Evolutionary conservation across 2,329 filamentous ascomycete species (phyloP).

Genomic region (Chaetomium sp.): DNA sequence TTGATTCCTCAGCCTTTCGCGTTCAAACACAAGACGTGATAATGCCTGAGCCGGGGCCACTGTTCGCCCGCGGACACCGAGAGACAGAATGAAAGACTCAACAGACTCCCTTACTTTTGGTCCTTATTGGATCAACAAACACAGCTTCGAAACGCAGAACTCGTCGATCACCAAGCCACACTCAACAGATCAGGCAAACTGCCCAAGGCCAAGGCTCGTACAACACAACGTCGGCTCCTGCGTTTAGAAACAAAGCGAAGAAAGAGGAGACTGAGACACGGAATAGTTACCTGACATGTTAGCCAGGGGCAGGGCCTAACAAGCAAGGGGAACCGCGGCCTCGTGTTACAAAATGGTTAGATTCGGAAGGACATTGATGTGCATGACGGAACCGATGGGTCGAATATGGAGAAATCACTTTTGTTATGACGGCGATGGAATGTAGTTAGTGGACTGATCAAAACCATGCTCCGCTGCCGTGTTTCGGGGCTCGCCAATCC

Average conservation of each 20-base stretch:
- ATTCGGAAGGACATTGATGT: background rate
- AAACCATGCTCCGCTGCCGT: background rate
- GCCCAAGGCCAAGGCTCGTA: slow-evolving; percentile 7
- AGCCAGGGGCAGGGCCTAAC: background rate
- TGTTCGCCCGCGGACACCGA: background rate
- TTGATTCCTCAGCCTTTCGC: background rate
- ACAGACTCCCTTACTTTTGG: background rate
- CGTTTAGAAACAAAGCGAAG: background rate
- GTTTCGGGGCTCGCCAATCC: background rate
- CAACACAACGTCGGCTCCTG: background rate
- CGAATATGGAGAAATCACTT: background rate
- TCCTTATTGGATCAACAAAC: background rate
- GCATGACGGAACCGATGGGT: background rate
- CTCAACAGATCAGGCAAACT: background rate
- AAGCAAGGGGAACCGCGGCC: background rate
- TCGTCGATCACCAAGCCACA: slow-evolving; percentile 10
- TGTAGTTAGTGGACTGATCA: background rate
- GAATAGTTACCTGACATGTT: background rate
- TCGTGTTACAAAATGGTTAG: background rate
- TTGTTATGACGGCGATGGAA: background rate
- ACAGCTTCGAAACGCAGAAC: background rate
- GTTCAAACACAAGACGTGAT: background rate
- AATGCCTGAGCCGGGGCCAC: background rate
- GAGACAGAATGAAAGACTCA: background rate
- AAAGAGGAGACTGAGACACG: background rate